Evolutionary conservation across 2,329 filamentous ascomycete genomes (phyloP), one percentile per base, ranked within the genome.

Genomic region (Parascedosporium putredinis): DNA sequence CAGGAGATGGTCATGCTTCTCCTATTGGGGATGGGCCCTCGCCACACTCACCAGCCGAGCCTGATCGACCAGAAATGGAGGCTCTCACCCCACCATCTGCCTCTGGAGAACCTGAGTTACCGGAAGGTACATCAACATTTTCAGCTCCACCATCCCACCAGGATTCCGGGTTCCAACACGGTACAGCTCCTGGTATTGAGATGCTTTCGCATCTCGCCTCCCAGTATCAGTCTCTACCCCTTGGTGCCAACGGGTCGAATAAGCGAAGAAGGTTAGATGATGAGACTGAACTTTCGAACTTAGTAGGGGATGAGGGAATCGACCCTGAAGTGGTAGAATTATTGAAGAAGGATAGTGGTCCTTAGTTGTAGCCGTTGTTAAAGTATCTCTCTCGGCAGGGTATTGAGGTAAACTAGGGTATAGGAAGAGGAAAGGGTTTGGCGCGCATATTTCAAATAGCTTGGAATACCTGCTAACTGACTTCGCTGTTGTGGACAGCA

Each of bases 21-120:
- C 67, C 72, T 3, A 70, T 72, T 2, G 69, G 71, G 7, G 65
- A 71, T 45, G 61, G 72, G 31, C 66, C 64, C n/a, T 67, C 66
- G 33, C 33, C 46, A 20, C 74, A 66, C 53, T 70, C 71, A 3
- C 64, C 65, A 12, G 64, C 73, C 23, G 85, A 88, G 55, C 79
- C 79, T 10, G 80, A 82, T 53, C 81, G 88, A 29, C 90, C 91
- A 1, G 81, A 90, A 57, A 76, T 95, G 51, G 91, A 97, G 64
- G 86, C 83, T 5, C 74, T 96, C 50, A 96, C 90, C 1, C 90
- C 89, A n/a, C 86, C 86, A 1, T 71, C 49, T 36, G 52, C 55
- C 47, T 50, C 60, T 44, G 58, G 46, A 12, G 49, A 50, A 4
- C 43, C 49, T 18, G 49, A 50, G 40, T 24, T 50, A 10, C 51